Conservation (phyloP, 2,329 filamentous ascomycete species). For the Cladosporium sp. region DNA sequence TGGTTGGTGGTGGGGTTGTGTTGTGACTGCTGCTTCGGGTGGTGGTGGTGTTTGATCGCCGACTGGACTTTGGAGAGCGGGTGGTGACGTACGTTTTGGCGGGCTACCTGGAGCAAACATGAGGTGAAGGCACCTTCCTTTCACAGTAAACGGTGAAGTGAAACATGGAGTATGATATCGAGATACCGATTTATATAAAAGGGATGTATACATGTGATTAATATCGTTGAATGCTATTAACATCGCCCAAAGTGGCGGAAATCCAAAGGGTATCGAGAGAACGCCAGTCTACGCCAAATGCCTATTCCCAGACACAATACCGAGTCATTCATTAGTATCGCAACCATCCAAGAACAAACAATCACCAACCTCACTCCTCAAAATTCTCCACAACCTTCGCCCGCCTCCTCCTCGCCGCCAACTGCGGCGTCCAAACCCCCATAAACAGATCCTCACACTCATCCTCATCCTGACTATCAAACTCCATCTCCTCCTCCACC, state of each 20-base stretch:
- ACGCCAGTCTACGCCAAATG: background rate
- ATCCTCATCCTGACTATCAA: conserved; percentile 66
- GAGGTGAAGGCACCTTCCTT: background rate
- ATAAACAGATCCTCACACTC: conserved; percentile 67
- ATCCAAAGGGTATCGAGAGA: conserved; percentile 11
- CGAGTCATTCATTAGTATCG: background rate
- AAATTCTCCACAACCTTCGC: conserved; percentile 25
- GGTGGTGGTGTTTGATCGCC: conserved; percentile 30
- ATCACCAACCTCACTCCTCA: background rate
- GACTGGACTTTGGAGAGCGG: conserved; percentile 5
- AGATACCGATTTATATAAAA: background rate
- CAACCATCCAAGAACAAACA: background rate
- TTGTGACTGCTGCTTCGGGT: background rate
- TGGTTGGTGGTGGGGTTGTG: background rate
- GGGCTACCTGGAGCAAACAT: background rate
- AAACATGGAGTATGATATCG: background rate
- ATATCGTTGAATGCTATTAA: background rate
- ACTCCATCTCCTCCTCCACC: conserved; percentile 51
- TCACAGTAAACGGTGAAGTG: background rate
- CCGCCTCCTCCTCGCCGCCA: conserved; percentile 52
- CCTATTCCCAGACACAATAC: background rate
- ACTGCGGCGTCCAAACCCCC: conserved; percentile 59
- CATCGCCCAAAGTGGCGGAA: background rate
- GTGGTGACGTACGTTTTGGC: conserved; percentile 5
- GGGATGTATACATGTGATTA: background rate